Base-by-base conservation (phyloP, 2,329 filamentous ascomycete genomes). In the Neofusicoccum laricinum region DNA sequence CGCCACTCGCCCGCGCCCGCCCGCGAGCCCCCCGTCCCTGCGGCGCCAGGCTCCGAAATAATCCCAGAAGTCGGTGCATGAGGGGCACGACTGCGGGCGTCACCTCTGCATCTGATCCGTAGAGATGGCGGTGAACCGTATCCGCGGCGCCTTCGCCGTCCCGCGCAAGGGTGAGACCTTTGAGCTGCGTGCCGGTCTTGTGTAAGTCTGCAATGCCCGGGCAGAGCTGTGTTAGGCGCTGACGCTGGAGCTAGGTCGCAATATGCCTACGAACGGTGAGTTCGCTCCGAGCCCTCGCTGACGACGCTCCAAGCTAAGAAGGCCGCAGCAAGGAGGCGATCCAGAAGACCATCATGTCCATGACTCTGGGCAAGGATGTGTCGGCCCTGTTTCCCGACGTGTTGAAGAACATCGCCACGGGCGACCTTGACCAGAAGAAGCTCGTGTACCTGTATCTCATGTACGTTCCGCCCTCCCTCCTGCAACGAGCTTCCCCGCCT, bases 271-370 rank as follows among this genome's bases (percentile, higher is more conserved):
- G 95, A 99, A 86, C 90, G 87, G 85, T 87, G 78, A 69, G 71
- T 14, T 15, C 6, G 14, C 36, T n/a, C 63, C 69, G 55, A 61
- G 43, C 57, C 46, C 51, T 19, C 36, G 34, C 61, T 21, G 43
- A 36, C 32, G 11, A n/a, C 12, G 30, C 49, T 49, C 8, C 7
- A 68, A 72, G 78, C 78, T 80, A 68, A 80, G 61, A 65, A 48
- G 66, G 32, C 45, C 63, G 50, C 67, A 87, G 93, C 74, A 99
- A 99, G 80, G 95, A 99, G 83, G 91, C 95, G 25, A 99, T 99
- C 71, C 95, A 99, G 77, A 98, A 97, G 85, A 99, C 95, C 69
- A 99, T 99, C 81, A 98, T 98, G 93, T 93, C 95, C 76, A 99
- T 99, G 95, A 99, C 95, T 1, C 79, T 99, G 71, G 95, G 95